Evolutionary conservation across 805 yeast species (phyloP).

Genomic region (Priceomyces melissophilus): DNA sequence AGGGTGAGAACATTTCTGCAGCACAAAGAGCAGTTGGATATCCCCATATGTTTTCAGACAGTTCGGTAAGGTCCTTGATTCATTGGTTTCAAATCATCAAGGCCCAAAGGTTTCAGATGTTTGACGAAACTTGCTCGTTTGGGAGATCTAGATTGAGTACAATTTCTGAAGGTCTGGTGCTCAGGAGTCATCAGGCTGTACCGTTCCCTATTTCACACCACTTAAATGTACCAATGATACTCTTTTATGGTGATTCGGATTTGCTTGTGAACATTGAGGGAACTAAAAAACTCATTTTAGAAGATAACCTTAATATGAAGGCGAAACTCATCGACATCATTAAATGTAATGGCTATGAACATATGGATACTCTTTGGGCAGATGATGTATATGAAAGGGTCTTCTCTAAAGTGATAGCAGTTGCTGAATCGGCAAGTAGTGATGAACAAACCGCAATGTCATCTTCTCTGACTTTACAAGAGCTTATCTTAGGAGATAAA

Average conservation of each 20-base stretch:
- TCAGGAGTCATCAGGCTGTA: slow-evolving; percentile 16
- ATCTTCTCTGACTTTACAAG: slow-evolving; percentile 2
- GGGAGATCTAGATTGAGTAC: slow-evolving; percentile 22
- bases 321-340: slow-evolving; percentile 15
- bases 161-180: slow-evolving; percentile 12
- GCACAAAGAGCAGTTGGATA: slow-evolving; percentile 26
- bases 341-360: slow-evolving; percentile 25
- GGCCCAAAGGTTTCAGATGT: slow-evolving; percentile 30
- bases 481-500: not conserved
- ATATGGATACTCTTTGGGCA: slow-evolving; percentile 33
- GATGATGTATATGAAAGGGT: slow-evolving; percentile 22
- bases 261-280: slow-evolving; percentile 25
- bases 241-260: slow-evolving; percentile 28
- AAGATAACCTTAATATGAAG: slow-evolving; percentile 21
- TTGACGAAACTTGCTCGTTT: slow-evolving; percentile 23
- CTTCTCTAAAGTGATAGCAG: slow-evolving; percentile 16
- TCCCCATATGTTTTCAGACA: slow-evolving; percentile 28
- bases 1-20: slow-evolving; percentile 17
- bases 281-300: slow-evolving; percentile 20
- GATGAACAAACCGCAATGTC: not conserved
- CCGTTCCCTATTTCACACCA: slow-evolving; percentile 30
- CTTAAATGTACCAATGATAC: slow-evolving; percentile 23
- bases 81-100: slow-evolving; percentile 34
- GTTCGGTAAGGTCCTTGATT: slow-evolving; percentile 24
- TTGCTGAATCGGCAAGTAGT: slow-evolving; percentile 4